These are phyloP conservation scores for Fusarium acutatum DNA, from an alignment of 2,329 filamentous ascomycete species.

Conservation along the genomic window DNA sequence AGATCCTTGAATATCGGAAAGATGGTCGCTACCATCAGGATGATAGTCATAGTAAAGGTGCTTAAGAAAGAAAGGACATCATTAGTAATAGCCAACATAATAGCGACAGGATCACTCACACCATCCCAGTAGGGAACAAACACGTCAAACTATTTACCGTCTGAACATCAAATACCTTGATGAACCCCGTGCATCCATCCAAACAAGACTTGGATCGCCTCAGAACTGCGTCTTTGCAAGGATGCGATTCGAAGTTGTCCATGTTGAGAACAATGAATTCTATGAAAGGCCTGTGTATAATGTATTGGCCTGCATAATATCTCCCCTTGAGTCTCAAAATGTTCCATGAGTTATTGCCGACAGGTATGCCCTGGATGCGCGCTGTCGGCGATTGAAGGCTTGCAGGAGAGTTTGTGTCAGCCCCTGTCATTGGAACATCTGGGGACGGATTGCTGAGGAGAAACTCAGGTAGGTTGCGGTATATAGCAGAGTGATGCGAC, in stretches of 20 bases:
- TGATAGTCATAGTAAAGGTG: constrained; percentile 32
- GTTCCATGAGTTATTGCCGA: constrained; percentile 45
- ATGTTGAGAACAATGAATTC: constrained; percentile 42
- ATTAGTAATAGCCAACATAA: not conserved
- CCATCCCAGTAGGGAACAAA: constrained; percentile 44
- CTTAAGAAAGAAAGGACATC: accelerated
- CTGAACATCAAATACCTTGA: constrained; percentile 41
- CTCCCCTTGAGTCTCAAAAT: constrained; percentile 41
- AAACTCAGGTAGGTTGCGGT: constrained; percentile 40
- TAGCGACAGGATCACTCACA: constrained; percentile 23
- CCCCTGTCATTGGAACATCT: not conserved
- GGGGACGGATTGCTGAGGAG: constrained; percentile 11
- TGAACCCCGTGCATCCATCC: constrained; percentile 37
- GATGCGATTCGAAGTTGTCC: constrained; percentile 35
- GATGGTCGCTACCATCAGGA: constrained; percentile 40
- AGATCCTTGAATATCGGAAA: not conserved
- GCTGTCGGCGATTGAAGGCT: not conserved
- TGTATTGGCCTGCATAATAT: constrained; percentile 44
- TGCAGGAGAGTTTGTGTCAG: not conserved
- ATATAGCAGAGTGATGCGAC: constrained; percentile 41
- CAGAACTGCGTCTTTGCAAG: constrained; percentile 32
- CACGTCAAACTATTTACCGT: constrained; percentile 39
- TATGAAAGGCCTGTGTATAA: constrained; percentile 44
- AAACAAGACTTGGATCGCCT: constrained; percentile 38
- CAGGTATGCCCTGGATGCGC: not conserved